These are phyloP conservation scores for Lactarius trivialis DNA, from an alignment of 768 basidiomycete genomes.

Conservation along the genomic window DNA sequence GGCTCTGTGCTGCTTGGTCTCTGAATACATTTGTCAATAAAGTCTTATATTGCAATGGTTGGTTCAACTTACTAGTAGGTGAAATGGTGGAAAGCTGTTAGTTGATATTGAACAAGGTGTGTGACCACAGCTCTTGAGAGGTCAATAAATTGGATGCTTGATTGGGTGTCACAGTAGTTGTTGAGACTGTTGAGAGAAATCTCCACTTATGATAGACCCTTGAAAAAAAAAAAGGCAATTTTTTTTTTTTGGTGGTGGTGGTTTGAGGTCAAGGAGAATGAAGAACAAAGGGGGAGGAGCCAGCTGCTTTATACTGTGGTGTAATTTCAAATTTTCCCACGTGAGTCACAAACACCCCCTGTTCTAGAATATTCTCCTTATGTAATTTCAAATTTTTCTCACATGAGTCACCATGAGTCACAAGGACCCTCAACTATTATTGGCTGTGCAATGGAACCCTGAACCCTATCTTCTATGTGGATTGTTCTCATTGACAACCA, in stretches of 20 bases:
- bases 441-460: background rate
- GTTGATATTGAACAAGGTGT: background rate
- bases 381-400: background rate
- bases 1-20: background rate
- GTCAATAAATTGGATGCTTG: background rate
- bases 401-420: background rate
- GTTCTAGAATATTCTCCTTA: background rate
- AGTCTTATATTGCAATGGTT: background rate
- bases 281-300: background rate
- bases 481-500: background rate
- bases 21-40: conserved; percentile 1
- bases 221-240: background rate
- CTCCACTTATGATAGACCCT: conserved; percentile 1
- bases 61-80: conserved; percentile 7
- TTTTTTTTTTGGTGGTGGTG: background rate
- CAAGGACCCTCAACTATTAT: background rate
- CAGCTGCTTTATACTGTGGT: background rate
- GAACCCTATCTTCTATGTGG: background rate
- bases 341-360: background rate
- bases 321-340: conserved; percentile 11
- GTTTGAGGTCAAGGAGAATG: background rate
- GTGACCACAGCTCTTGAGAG: background rate
- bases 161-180: background rate
- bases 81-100: background rate
- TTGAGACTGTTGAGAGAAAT: background rate